Percentiles rank a stretch among this genome's conserved stretches.
Conservation (phyloP, 805 yeast genomes). For the Ogataea polymorpha region DNA sequence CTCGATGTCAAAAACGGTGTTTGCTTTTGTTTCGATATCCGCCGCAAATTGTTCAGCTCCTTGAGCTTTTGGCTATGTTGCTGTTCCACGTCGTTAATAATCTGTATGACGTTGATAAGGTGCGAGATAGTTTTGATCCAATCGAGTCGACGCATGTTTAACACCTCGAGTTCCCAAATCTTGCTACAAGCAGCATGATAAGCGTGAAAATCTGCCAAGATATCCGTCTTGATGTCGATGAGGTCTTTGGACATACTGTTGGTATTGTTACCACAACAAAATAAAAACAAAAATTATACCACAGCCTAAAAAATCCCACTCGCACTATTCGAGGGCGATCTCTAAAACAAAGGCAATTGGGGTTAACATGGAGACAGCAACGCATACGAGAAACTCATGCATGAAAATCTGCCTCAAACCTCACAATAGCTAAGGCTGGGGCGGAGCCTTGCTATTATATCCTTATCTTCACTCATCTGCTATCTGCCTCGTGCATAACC, state of each 20-base stretch:
- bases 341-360: no score
- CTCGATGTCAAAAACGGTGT: background rate
- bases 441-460: background rate
- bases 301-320: no score
- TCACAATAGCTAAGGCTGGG: background rate
- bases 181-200: slow-evolving; percentile 4
- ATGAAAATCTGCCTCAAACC: background rate
- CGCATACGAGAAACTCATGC: no score
- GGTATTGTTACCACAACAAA: no score
- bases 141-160: slow-evolving; percentile 8
- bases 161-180: slow-evolving; percentile 1
- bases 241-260: background rate
- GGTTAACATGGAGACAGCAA: no score
- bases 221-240: background rate
- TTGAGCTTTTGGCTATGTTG: slow-evolving; percentile 5
- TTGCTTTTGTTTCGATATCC: slow-evolving; percentile 1
- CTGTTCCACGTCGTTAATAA: slow-evolving; percentile 9
- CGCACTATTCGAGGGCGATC: no score
- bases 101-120: slow-evolving; percentile 10
- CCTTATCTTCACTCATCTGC: background rate
- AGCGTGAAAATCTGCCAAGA: slow-evolving; percentile 3
- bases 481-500: background rate
- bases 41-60: slow-evolving; percentile 8
- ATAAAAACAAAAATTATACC: no score
- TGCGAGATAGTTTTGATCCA: slow-evolving; percentile 11